These are phyloP conservation scores for Alopecurus myosuroides DNA, from an alignment of 176 grass and related monocot genomes.

Conservation along the genomic window DNA sequence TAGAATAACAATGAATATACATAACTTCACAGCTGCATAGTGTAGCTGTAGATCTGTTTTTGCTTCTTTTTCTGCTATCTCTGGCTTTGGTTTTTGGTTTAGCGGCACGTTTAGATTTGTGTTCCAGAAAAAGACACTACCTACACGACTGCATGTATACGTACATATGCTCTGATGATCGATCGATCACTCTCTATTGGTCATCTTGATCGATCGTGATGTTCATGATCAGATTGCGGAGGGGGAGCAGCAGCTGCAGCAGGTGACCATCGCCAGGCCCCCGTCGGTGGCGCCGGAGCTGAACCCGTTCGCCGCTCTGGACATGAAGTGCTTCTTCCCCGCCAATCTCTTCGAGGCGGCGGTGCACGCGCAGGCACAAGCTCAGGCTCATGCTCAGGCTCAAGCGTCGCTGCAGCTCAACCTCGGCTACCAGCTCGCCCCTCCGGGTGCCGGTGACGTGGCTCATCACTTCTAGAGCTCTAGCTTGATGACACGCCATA, in stretches of 20 bases:
- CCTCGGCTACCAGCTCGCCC: conserved; percentile 45
- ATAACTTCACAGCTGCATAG: background rate
- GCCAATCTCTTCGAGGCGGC: conserved; percentile 20
- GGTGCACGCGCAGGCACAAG: background rate
- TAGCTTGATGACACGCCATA: background rate
- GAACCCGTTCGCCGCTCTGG: conserved; percentile 26
- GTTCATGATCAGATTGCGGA: conserved; percentile 38
- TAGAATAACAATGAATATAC: background rate
- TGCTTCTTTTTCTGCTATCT: too few species aligned
- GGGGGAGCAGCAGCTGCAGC: conserved; percentile 39
- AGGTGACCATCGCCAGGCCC: conserved; percentile 39
- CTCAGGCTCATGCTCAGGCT: conserved; percentile 10
- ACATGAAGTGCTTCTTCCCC: conserved; percentile 55
- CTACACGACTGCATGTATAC: background rate
- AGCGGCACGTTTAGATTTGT: too few species aligned
- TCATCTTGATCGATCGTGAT: background rate
- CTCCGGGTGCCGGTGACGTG: background rate
- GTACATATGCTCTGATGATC: background rate
- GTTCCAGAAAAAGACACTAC: too few species aligned
- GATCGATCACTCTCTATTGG: background rate
- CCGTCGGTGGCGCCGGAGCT: conserved; percentile 5
- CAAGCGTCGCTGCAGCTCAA: conserved; percentile 42
- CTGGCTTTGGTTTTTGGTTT: too few species aligned
- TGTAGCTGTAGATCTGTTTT: too few species aligned
- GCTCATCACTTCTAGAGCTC: conserved; percentile 23